phyloP scores from a whole-genome alignment of 1,284 basidiomycete genomes.

The Ustilago xerochloae region DNA sequence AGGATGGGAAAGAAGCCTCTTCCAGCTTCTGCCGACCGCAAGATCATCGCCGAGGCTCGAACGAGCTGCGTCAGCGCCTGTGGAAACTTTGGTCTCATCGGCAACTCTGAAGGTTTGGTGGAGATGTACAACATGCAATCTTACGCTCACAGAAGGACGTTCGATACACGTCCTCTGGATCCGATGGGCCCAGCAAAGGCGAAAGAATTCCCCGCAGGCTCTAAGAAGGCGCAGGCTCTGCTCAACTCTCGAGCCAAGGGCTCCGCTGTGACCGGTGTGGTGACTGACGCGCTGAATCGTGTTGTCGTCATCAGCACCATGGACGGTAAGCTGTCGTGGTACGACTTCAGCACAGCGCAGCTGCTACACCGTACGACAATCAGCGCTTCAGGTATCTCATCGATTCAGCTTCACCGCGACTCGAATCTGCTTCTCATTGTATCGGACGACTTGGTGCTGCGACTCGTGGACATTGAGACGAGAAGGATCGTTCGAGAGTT shows the following conservation, averaged over 20 bases:
- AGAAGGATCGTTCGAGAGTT: slow-evolving; percentile 86
- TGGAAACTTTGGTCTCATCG: slow-evolving; percentile 90
- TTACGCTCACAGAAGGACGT: slow-evolving; percentile 81
- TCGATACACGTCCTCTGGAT: slow-evolving; percentile 48
- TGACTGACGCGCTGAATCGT: slow-evolving; percentile 85
- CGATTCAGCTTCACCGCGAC: slow-evolving; percentile 82
- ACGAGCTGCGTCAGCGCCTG: slow-evolving; percentile 81
- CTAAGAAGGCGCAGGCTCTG: slow-evolving; percentile 29
- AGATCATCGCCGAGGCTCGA: slow-evolving; percentile 70
- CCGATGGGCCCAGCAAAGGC: slow-evolving; percentile 27
- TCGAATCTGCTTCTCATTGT: slow-evolving; percentile 85
- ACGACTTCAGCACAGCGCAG: slow-evolving; percentile 88
- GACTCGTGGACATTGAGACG: slow-evolving; percentile 92
- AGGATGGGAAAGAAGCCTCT: slow-evolving; percentile 52
- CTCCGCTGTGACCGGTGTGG: slow-evolving; percentile 76
- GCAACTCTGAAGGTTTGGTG: slow-evolving; percentile 59
- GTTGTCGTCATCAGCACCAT: slow-evolving; percentile 83
- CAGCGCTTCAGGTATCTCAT: slow-evolving; percentile 78
- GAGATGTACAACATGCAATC: slow-evolving; percentile 75
- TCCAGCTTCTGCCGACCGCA: slow-evolving; percentile 38
- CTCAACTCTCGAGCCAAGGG: slow-evolving; percentile 35
- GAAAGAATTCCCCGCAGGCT: slow-evolving; percentile 35
- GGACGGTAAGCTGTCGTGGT: slow-evolving; percentile 90
- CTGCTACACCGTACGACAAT: slow-evolving; percentile 76
- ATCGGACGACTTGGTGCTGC: slow-evolving; percentile 86